Evolutionary conservation across 257 asterid species (phyloP), one percentile per base, ranked within the genome.

Genomic region (Capsicum pubescens): DNA sequence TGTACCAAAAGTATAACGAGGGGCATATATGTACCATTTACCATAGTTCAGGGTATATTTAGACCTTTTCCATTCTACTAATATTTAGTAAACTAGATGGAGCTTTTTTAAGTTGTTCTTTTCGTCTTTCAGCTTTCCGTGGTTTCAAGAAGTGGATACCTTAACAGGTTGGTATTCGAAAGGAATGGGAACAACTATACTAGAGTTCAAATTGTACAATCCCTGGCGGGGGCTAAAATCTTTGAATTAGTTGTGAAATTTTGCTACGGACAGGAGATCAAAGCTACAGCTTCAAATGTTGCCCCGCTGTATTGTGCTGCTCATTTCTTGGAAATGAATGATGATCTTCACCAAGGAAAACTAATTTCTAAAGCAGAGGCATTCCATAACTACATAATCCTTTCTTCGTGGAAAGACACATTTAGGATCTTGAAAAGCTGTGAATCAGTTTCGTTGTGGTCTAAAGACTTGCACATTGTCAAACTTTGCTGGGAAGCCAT

Each of bases 291-390:
- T 52, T 60, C 78, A 16, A 88, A 55, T 50, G 55, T 88, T 61
- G 88, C 85, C 50, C 89, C 91, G n/a, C 81, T 88, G 35, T 79
- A 80, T 48, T 86, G 88, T 79, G 89, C 91, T 4, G 87, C 87
- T 46, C 86, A 88, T 59, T 84, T 86, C 84, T 50, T 88, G 67
- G 87, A 86, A 86, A 88, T 88, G 89, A 84, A 67, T 57, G 89
- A 88, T 54, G 86, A 84, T 50, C 79, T 79, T 17, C 21, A 79
- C 42, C 87, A 69, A 0, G 91, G 88, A 70, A 88, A 86, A 50
- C 81, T 88, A 17, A 70, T 86, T 48, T 82, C 85, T 1, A 78
- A 82, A 83, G 81, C 89, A 10, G 87, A 86, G 83, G 68, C 83
- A 32, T 86, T 88, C 79, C 35, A 84, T 26, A 86, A 85, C 70